Evolutionary conservation across 805 yeast genomes (phyloP).

Genomic region (Scheffersomyces ergatensis): DNA sequence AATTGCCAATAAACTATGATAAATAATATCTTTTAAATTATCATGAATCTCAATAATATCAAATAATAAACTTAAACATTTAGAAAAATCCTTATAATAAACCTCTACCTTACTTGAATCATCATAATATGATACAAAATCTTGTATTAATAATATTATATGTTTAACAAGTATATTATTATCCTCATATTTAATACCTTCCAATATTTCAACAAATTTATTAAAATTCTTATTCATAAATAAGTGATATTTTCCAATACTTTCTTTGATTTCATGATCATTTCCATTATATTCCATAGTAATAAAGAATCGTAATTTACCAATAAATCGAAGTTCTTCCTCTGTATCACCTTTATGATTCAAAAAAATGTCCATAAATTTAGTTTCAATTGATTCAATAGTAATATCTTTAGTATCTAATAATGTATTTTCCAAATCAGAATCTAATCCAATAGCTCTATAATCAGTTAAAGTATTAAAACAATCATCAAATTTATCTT

Average conservation of each 20-base stretch:
- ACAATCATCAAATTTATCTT: not conserved
- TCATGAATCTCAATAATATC: conserved; percentile 2
- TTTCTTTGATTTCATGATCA: conserved; percentile 4
- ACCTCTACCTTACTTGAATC: conserved; percentile 7
- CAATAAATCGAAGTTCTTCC: conserved; percentile 2
- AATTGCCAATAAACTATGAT: conserved; percentile 5
- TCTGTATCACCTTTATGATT: not conserved
- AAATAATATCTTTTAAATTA: conserved; percentile 2
- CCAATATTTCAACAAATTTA: conserved; percentile 1
- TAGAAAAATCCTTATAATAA: conserved; percentile 1
- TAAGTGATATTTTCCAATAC: conserved; percentile 3
- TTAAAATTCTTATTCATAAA: not conserved
- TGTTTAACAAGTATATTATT: not conserved
- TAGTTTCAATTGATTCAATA: not conserved
- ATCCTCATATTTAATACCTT: not conserved
- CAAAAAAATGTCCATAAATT: not conserved
- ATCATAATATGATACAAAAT: conserved; percentile 9
- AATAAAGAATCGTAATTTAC: conserved; percentile 11
- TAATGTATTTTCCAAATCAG: not conserved
- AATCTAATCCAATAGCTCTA: not conserved
- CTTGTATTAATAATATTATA: not conserved
- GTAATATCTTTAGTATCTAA: not conserved
- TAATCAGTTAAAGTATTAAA: not conserved
- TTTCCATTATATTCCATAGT: conserved; percentile 12
- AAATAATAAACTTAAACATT: conserved; percentile 2